Evolutionary conservation across 257 asterid genomes (phyloP).

Genomic region (Capsicum pubescens): DNA sequence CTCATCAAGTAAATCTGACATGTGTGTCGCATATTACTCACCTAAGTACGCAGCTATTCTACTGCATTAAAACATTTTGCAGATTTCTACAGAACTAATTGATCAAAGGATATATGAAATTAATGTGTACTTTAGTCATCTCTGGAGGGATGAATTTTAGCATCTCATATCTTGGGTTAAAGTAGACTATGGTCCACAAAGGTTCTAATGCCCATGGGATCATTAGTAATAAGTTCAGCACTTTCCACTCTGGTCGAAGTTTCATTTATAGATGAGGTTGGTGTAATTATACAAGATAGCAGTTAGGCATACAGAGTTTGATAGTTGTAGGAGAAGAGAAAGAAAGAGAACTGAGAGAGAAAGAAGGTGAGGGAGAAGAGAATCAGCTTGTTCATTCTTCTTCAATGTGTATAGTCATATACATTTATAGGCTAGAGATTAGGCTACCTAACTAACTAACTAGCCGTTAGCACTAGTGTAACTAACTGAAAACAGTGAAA

Average conservation of each 20-base stretch:
- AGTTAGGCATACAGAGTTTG: no score
- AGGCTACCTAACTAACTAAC: no score
- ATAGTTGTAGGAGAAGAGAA: no score
- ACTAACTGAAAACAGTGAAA: no score
- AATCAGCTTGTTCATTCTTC: no score
- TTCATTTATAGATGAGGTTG: no score
- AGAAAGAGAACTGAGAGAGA: no score
- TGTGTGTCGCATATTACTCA: not conserved
- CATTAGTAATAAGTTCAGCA: not conserved
- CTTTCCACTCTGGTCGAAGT: not conserved
- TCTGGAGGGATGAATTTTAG: not conserved
- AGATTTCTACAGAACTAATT: not conserved
- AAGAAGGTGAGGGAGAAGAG: no score
- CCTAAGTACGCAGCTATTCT: not conserved
- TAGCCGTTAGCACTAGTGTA: no score
- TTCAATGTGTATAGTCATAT: no score
- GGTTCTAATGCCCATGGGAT: not conserved
- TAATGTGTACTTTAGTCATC: not conserved
- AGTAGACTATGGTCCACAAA: not conserved
- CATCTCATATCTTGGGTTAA: not conserved
- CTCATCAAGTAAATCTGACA: not conserved
- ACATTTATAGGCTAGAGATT: no score
- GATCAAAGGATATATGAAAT: not conserved
- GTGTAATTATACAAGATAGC: no score
- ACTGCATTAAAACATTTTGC: not conserved